Base-by-base conservation (phyloP, 108 stramenopile species). In the Mayamaea pseudoterrestris region DNA sequence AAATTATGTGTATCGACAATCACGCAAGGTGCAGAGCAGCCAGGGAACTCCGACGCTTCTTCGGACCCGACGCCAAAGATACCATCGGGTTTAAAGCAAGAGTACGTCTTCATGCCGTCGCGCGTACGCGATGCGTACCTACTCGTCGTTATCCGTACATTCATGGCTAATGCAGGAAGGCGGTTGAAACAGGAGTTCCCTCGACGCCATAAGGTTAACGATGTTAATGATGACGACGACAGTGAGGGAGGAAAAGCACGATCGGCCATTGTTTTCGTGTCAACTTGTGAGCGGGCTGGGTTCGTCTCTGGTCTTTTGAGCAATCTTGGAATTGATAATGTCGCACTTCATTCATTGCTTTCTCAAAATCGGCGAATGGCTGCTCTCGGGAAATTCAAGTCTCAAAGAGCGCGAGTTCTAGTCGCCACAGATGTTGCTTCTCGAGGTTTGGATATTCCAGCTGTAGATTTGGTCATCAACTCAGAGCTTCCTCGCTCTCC, bases 351-450 rank as follows among this genome's bases (percentile, higher is more conserved):
- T 66, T 90, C 87, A 5, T 51, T 93, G 8, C 53, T 96, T 23
- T 71, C 79, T 0, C 96, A 98, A 73, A 81, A 83, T 55, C 71
- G 93, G 9, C 71, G 98, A 8, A 23, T 88, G 35, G 93, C 92
- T 4, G 80, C 95, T 2, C 68, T 99, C 29, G 93, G 71, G 1
- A 93, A 78, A 31, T 94, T 94, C 62, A 84, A 90, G 61, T 77
- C 82, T 0, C 84, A 89, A 48, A 72, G 71, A 27, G 84, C 80
- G 21, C 78, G 89, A 17, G 75, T 98, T 5, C 61, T 99, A 46
- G 85, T 99, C 5, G 98, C 98, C 8, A 99, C 98, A 4, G 98
- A 99, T 50, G 94, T 99, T 21, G 98, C 98, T 2, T 68, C 71
- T 18, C 66, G 98, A 5, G 98, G 98, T 5, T 58, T 99, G 21